Percentiles rank a stretch among this genome's conserved stretches.
phyloP scores from a whole-genome alignment of 495 filamentous ascomycete genomes.

The Penicillium bialowiezense region DNA sequence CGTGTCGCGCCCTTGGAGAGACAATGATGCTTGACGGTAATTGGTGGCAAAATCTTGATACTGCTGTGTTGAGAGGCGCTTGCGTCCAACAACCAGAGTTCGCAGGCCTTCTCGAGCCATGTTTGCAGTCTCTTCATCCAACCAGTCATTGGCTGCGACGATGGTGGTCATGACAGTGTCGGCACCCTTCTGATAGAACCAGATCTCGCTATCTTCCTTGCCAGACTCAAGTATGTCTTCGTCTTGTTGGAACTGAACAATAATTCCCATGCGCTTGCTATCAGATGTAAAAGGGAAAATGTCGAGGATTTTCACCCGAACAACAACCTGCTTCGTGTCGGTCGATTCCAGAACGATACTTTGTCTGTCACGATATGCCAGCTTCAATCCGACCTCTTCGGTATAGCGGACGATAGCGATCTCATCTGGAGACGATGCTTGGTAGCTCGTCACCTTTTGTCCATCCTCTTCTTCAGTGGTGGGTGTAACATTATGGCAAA shows the following conservation, averaged over 20 bases:
- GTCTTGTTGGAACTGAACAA: slow-evolving; percentile 73
- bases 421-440: slow-evolving; percentile 96
- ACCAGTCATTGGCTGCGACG: slow-evolving; percentile 93
- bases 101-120: slow-evolving; percentile 97
- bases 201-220: slow-evolving; percentile 68
- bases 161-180: slow-evolving; percentile 97
- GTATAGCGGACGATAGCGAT: slow-evolving; percentile 98
- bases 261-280: slow-evolving; percentile 97
- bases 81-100: slow-evolving; percentile 90
- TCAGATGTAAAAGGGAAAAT: slow-evolving; percentile 98
- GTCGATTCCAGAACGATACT: slow-evolving; percentile 76
- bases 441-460: slow-evolving; percentile 75
- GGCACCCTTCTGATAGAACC: slow-evolving; percentile 99
- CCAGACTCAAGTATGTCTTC: slow-evolving; percentile 25
- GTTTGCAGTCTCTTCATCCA: slow-evolving; percentile 97
- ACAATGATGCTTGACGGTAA: slow-evolving; percentile 77
- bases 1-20: slow-evolving; percentile 72
- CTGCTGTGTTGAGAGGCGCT: slow-evolving; percentile 68
- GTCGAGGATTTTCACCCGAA: slow-evolving; percentile 86
- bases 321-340: slow-evolving; percentile 71
- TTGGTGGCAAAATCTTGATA: slow-evolving; percentile 74
- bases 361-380: slow-evolving; percentile 83
- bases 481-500: slow-evolving; percentile 98
- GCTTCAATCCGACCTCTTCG: slow-evolving; percentile 82
- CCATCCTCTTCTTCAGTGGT: slow-evolving; percentile 82